phyloP scores from a whole-genome alignment of 2,329 filamentous ascomycete species.

The Aspergillus sp. region DNA sequence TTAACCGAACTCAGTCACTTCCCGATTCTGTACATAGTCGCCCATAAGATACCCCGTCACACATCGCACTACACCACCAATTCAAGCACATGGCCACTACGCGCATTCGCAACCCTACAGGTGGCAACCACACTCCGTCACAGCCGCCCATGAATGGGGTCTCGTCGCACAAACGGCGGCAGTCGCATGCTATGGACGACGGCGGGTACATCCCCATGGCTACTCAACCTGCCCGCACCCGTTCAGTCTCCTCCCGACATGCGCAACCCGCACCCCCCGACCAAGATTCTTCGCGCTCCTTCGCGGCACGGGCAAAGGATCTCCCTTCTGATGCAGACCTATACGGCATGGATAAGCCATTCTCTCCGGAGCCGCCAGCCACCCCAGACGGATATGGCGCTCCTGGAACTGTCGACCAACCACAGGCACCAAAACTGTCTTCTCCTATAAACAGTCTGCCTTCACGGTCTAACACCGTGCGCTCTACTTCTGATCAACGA shows the following conservation, averaged over 20 bases:
- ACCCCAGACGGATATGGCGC: conserved; percentile 2
- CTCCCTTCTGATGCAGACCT: conserved; percentile 10
- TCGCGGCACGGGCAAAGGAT: conserved; percentile 23
- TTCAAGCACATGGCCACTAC: conserved; percentile 16
- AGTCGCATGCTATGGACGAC: conserved; percentile 9
- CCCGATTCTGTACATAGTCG: conserved; percentile 4
- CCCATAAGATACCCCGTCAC: conserved; percentile 1
- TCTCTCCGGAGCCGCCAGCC: conserved; percentile 6
- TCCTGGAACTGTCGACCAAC: conserved; percentile 4
- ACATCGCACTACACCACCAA: not conserved
- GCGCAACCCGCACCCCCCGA: conserved; percentile 9
- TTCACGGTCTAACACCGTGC: conserved; percentile 32
- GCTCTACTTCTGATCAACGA: conserved; percentile 28
- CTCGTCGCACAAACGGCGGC: conserved; percentile 20
- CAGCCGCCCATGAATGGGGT: conserved; percentile 15
- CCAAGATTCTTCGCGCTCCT: conserved; percentile 19
- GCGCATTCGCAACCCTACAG: conserved; percentile 7
- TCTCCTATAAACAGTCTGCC: conserved; percentile 18
- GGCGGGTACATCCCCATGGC: conserved; percentile 45
- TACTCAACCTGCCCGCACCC: conserved; percentile 60
- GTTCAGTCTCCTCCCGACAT: conserved; percentile 53
- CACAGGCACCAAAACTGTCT: conserved; percentile 7
- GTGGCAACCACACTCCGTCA: conserved; percentile 10
- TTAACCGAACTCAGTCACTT: not conserved
- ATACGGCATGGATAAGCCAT: conserved; percentile 12